Evolutionary conservation across 345 rosid genomes (phyloP), one percentile per base, ranked within the genome.

Genomic region (Bretschneidera sinensis): DNA sequence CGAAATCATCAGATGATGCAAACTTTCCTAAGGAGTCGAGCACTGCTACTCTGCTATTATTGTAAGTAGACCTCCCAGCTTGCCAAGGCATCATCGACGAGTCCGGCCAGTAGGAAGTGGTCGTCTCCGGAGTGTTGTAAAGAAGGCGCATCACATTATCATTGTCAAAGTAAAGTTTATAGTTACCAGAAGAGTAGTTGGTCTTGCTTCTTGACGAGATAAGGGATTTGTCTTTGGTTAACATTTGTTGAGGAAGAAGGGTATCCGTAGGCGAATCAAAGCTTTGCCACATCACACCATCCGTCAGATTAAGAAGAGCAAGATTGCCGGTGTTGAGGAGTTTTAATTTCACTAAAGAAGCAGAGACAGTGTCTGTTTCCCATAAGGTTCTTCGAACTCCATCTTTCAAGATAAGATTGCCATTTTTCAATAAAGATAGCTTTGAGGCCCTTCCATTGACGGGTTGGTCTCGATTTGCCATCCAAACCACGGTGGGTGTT

Each of bases 391-490:
- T 15, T 0, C 20, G 48, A 17, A 43, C 67, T 0, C 70, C 75
- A 48, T 77, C 81, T 2, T n/a, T 48, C 11, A 72, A 22, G 21
- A 58, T 35, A 21, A 72, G 60, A 20, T 67, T 63, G 0, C 72
- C 76, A 9, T 31, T 33, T 20, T 9, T 23, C 9, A 49, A 50
- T 1, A 79, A 59, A 21, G 60, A 47, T 8, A 82, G 72, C 52
- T 57, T 65, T 20, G 83, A 74, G 55, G 61, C 43, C 63, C 31
- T 72, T 16, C 83, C 81, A 24, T 82, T 82, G 22, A 74, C 78
- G 0, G 81, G 81, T 10, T 28, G 1, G 48, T 66, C 64, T 0
- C 78, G 76, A 64, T 81, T 81, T 21, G 83, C 81, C 79, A 73
- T 75, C 83, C 81, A 81, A 18, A 78, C 67, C 0, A 66, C 24